Evolutionary conservation across 331 rosid species (phyloP), one percentile per base, ranked within the genome.

Genomic region (Rosa hybrid): DNA sequence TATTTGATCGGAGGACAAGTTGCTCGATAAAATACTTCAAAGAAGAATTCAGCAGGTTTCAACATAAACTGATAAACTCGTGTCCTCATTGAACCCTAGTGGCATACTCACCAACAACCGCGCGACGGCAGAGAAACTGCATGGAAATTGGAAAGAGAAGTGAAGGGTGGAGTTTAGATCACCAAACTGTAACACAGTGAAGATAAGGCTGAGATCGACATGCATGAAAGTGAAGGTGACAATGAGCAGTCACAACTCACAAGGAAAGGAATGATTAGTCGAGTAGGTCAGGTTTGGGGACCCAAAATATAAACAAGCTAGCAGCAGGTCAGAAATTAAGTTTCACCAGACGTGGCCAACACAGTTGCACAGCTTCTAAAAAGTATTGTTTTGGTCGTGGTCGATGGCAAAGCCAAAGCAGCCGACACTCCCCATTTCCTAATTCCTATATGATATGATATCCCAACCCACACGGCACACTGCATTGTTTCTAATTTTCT

Each of bases 361-460:
- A 34, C n/a, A 12, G 74, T 30, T 23, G 21, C 79, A 54, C 67
- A 1, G 39, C 69, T 63, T 25, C 41, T 13, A 39, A 17, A 72
- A 82, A 27, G 59, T 18, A 23, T 1, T 34, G 59, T 57, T 73
- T 73, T 73, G 59, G 83, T 78, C 49, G 76, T 73, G 59, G 83
- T 78, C 42, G 76, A 62, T 67, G 65, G 78, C 85, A 6, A 11
- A 62, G 10, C 12, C 42, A 12, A 14, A 17, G 34, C 27, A 44
- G 83, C 80, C 80, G 86, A 82, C 86, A 68, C 80, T 65, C 6
- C 44, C 25, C 67, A 46, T 17, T 68, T 53, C 78, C 34, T 8
- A 65, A 14, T 65, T 30, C 45, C 44, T 59, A 3, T 21, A 23
- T 25, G 67, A 8, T 20, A 8, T 2, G 6, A 12, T 30, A 77